Conservation (phyloP, 2,329 filamentous ascomycete species). For the Mollisiaceae sp. region DNA sequence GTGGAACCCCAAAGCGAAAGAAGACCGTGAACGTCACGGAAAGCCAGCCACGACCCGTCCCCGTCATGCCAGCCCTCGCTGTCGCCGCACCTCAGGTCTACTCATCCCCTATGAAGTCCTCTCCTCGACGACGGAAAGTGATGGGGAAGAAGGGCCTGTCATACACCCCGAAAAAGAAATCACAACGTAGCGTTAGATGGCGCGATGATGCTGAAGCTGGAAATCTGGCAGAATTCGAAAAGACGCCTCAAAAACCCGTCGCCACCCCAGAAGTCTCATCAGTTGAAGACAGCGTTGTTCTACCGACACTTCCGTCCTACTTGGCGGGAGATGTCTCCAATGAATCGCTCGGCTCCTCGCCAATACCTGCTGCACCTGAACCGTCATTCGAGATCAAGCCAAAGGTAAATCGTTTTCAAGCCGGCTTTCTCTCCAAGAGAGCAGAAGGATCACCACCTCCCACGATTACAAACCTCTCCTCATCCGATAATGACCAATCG, state of each 20-base stretch:
- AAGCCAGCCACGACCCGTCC: conserved; percentile 31
- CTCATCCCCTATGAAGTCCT: conserved; percentile 72
- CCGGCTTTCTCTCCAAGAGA: conserved; percentile 80
- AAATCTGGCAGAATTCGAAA: conserved; percentile 86
- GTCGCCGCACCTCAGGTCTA: conserved; percentile 44
- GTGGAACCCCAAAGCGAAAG: conserved; percentile 79
- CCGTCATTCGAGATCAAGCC: conserved; percentile 64
- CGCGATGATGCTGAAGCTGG: conserved; percentile 88
- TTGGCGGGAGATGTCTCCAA: conserved; percentile 45
- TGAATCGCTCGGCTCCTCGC: conserved; percentile 54
- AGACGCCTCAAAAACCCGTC: conserved; percentile 77
- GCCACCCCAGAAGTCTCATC: conserved; percentile 62
- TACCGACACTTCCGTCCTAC: conserved; percentile 60
- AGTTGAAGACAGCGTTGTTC: conserved; percentile 49
- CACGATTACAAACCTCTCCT: conserved; percentile 63
- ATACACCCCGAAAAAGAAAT: conserved; percentile 83
- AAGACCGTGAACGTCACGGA: conserved; percentile 50
- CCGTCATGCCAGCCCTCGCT: conserved; percentile 48
- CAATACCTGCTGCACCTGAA: conserved; percentile 59
- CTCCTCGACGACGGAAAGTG: conserved; percentile 74
- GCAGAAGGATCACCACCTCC: conserved; percentile 64
- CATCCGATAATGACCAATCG: conserved; percentile 59
- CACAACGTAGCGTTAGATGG: conserved; percentile 86
- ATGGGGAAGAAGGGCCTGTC: conserved; percentile 72
- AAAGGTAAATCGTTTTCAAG: conserved; percentile 81